Evolutionary conservation across 768 basidiomycete species (phyloP).

Genomic region (Naganishia vishniacii): DNA sequence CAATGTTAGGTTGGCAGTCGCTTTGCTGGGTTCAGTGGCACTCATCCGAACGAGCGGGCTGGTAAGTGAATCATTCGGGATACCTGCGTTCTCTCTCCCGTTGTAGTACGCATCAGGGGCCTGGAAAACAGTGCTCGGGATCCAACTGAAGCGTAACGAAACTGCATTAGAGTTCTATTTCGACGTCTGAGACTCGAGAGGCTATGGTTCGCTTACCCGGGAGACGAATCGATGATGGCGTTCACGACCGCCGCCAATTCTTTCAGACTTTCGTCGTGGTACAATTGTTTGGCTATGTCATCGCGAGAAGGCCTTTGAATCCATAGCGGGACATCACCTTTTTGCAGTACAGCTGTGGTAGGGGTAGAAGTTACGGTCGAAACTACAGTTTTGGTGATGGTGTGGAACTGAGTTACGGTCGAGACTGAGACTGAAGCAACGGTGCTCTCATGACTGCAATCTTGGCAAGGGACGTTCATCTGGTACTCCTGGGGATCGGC

Average conservation of each 20-base stretch:
- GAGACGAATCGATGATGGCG: neutral
- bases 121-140: neutral
- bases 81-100: neutral
- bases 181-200: neutral
- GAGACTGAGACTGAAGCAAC: neutral
- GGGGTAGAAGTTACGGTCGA: neutral
- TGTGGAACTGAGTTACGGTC: neutral
- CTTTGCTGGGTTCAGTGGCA: neutral
- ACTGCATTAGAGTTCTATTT: neutral
- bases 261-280: neutral
- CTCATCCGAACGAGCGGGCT: neutral
- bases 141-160: neutral
- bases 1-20: neutral
- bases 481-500: too few species aligned
- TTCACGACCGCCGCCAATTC: neutral
- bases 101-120: neutral
- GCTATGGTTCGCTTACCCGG: neutral
- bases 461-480: too few species aligned
- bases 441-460: too few species aligned
- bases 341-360: neutral
- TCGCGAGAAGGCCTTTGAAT: neutral
- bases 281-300: neutral
- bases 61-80: neutral
- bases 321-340: neutral
- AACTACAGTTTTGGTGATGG: neutral